phyloP scores from a whole-genome alignment of 2,329 filamentous ascomycete species.

The Cladophialophora bantiana region DNA sequence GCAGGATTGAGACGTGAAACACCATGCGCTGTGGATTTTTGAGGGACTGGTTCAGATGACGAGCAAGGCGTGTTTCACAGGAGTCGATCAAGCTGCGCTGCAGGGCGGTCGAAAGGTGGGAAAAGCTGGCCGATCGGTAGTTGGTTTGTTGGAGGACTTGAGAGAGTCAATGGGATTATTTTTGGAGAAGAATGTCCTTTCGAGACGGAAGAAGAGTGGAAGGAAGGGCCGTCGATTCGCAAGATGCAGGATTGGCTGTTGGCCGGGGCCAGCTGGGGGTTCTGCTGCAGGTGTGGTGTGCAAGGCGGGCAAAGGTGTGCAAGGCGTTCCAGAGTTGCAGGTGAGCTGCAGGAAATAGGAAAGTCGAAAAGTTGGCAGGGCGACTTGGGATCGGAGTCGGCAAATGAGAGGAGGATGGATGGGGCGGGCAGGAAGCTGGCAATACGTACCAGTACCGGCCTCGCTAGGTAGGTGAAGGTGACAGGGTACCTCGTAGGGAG shows the following conservation, averaged over 20 bases:
- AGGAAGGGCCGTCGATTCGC: slow-evolving; percentile 10
- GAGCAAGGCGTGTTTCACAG: background rate
- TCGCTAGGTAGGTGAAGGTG: no score
- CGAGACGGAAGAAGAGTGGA: background rate
- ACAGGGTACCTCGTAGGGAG: no score
- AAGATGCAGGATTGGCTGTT: slow-evolving; percentile 14
- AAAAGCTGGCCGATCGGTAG: slow-evolving; percentile 7
- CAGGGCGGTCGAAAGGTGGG: slow-evolving; percentile 6
- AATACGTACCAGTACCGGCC: no score
- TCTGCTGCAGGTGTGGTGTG: slow-evolving; percentile 13
- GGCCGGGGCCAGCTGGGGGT: background rate
- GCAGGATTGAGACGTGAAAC: slow-evolving; percentile 15
- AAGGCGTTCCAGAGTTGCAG: background rate
- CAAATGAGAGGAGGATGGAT: slow-evolving; percentile 8
- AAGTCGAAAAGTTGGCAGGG: slow-evolving; percentile 34
- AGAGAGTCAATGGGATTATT: slow-evolving; percentile 23
- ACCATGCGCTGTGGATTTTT: slow-evolving; percentile 20
- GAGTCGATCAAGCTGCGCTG: slow-evolving; percentile 7
- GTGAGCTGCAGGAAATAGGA: slow-evolving; percentile 21
- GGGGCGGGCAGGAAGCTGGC: background rate
- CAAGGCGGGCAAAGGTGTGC: slow-evolving; percentile 3
- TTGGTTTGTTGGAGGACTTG: slow-evolving; percentile 9
- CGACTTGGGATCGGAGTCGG: slow-evolving; percentile 25
- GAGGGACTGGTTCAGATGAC: slow-evolving; percentile 1
- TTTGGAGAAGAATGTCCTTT: slow-evolving; percentile 28